Conservation (phyloP, 805 yeast genomes). For the Henningerozyma blattae region DNA sequence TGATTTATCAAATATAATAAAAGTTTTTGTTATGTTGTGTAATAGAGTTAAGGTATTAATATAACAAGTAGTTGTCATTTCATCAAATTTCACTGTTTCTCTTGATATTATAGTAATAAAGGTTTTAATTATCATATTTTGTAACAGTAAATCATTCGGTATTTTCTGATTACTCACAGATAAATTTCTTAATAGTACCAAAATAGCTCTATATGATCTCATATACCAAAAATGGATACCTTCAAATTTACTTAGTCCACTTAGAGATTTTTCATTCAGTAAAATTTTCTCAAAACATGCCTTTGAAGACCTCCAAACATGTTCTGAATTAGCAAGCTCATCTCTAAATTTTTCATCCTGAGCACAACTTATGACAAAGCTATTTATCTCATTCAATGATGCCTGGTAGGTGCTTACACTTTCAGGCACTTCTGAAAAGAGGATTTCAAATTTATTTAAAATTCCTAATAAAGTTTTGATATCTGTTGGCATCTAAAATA, state of each 20-base stretch:
- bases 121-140: constrained; percentile 6
- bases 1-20: constrained; percentile 10
- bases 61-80: constrained; percentile 13
- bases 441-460: too few species aligned
- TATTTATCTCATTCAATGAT: constrained; percentile 7
- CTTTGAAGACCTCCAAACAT: constrained; percentile 19
- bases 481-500: too few species aligned
- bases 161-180: constrained; percentile 24
- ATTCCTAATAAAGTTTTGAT: too few species aligned
- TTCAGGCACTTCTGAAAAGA: too few species aligned
- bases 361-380: constrained; percentile 15
- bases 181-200: constrained; percentile 38
- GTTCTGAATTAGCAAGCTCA: constrained; percentile 13
- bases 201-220: constrained; percentile 34
- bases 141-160: constrained; percentile 16
- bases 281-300: constrained; percentile 4
- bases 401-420: too few species aligned
- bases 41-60: constrained; percentile 10
- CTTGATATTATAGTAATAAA: constrained; percentile 2
- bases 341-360: constrained; percentile 18
- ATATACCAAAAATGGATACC: constrained; percentile 9
- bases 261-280: background rate
- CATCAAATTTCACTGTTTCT: constrained; percentile 6
- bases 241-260: background rate
- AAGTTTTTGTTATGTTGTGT: constrained; percentile 14